Evolutionary conservation across 2,329 filamentous ascomycete species (phyloP), one percentile per base, ranked within the genome.

Genomic region (Clarireedia paspali): DNA sequence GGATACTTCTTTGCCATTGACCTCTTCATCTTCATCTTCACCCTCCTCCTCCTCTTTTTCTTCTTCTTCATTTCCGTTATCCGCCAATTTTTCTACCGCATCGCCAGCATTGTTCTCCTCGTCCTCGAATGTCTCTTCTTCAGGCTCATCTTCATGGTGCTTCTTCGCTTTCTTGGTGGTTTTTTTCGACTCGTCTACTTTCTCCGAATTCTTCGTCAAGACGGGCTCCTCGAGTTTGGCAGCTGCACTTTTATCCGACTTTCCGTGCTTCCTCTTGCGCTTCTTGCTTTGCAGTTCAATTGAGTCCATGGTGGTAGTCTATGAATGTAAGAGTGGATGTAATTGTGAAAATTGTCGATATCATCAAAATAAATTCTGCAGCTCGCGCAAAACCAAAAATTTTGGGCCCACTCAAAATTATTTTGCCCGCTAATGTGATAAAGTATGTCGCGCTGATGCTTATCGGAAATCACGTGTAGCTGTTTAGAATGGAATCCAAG

Each of bases 121-220:
- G 4, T 71, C 61, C 15, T 64, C 61, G 39, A 59, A 50, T n/a
- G 36, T 47, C 24, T 64, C 61, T 27, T 64, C 62, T 46, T 63
- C 64, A 4, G 58, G 58, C 4, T 62, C 71, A 20, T 64, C 52
- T 66, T 66, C 44, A 60, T 64, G 57, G 56, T 59, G 66, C 64
- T 70, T 73, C 70, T 71, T 74, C 45, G 64, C 62, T 65, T 72
- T 76, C 67, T 68, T 66, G 17, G 17, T 40, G 14, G 38, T 17
- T 17, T 40, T 40, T 40, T 40, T 3, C 38, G 38, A 15, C 9
- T 40, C 17, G 15, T 40, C 38, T 40, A 40, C 14, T 17, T 40
- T 40, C 38, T 40, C 38, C 38, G 17, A 40, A 17, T 40, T 40
- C 17, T 40, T 40, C 38, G 38, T 40, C 38, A 40, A 40, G 38